phyloP scores from a whole-genome alignment of 768 basidiomycete species.

The Tricholoma furcatifolium region DNA sequence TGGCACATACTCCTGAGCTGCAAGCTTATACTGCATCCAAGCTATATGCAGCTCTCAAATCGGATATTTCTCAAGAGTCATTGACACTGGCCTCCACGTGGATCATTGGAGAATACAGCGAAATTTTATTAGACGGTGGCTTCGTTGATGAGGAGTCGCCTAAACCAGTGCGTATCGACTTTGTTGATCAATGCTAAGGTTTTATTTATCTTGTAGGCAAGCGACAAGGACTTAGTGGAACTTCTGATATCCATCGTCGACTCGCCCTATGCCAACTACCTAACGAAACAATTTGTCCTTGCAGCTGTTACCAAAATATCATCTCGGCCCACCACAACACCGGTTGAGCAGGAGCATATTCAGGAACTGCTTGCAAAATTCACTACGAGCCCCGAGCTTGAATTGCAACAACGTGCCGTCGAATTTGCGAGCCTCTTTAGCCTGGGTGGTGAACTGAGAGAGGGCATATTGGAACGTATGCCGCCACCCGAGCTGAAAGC shows the following conservation, averaged over 20 bases:
- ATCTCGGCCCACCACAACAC: slow-evolving; percentile 67
- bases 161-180: slow-evolving; percentile 48
- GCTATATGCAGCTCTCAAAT: slow-evolving; percentile 81
- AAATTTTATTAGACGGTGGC: slow-evolving; percentile 84
- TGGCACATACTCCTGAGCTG: slow-evolving; percentile 94
- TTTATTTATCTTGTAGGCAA: slow-evolving; percentile 43
- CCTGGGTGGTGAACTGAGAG: slow-evolving; percentile 61
- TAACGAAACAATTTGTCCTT: slow-evolving; percentile 90
- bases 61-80: slow-evolving; percentile 95
- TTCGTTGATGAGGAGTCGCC: slow-evolving; percentile 72
- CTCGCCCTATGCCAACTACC: slow-evolving; percentile 92
- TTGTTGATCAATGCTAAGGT: not conserved
- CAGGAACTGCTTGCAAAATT: slow-evolving; percentile 75
- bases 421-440: slow-evolving; percentile 89
- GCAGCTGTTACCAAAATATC: slow-evolving; percentile 89
- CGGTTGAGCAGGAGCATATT: slow-evolving; percentile 75
- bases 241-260: slow-evolving; percentile 83
- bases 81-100: slow-evolving; percentile 91
- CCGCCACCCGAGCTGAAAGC: slow-evolving; percentile 97
- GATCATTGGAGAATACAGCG: slow-evolving; percentile 96
- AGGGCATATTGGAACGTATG: slow-evolving; percentile 95
- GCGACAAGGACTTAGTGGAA: slow-evolving; percentile 82
- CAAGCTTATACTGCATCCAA: slow-evolving; percentile 95
- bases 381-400: slow-evolving; percentile 87
- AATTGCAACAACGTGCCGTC: slow-evolving; percentile 93